phyloP scores from a whole-genome alignment of 768 basidiomycete genomes.

The Royoungia palumana region DNA sequence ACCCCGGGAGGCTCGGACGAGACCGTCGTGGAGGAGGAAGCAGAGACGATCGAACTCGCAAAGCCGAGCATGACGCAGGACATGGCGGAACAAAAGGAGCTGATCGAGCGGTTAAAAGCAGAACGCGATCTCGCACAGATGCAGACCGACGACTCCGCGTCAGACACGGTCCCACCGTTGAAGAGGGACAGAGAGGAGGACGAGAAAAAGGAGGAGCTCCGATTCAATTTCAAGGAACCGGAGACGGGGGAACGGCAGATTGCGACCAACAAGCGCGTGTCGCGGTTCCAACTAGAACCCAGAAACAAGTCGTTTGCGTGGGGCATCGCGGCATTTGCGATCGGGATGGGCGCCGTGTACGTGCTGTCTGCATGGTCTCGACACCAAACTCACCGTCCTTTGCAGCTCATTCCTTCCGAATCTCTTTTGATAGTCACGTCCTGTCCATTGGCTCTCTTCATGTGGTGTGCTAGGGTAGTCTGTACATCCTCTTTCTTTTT shows the following conservation, averaged over 20 bases:
- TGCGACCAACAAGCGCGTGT: conserved; percentile 61
- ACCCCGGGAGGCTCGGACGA: conserved; percentile 59
- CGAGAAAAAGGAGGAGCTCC: conserved; percentile 39
- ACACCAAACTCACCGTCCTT: neutral
- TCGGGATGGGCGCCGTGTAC: conserved; percentile 79
- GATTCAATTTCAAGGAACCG: conserved; percentile 69
- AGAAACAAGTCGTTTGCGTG: conserved; percentile 75
- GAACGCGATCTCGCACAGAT: conserved; percentile 43
- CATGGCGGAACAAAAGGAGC: conserved; percentile 70
- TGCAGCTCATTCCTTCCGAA: conserved; percentile 57
- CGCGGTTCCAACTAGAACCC: conserved; percentile 55
- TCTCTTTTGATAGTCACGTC: conserved; percentile 43
- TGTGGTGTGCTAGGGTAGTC: conserved; percentile 17
- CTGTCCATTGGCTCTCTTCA: conserved; percentile 13
- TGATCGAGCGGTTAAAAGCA: conserved; percentile 71
- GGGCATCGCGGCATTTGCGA: conserved; percentile 81
- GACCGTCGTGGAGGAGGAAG: conserved; percentile 64
- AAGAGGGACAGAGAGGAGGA: conserved; percentile 51
- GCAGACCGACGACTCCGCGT: conserved; percentile 19
- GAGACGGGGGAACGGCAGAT: conserved; percentile 56
- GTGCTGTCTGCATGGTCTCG: conserved; percentile 27
- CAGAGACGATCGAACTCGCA: conserved; percentile 53
- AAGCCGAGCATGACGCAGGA: conserved; percentile 66
- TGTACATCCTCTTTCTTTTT: conserved; percentile 13
- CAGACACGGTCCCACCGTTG: conserved; percentile 22